A percentile compares a stretch with the other conserved stretches of the same genome.
Evolutionary conservation across 768 basidiomycete species (phyloP).

Genomic region (Lactarius indigo): DNA sequence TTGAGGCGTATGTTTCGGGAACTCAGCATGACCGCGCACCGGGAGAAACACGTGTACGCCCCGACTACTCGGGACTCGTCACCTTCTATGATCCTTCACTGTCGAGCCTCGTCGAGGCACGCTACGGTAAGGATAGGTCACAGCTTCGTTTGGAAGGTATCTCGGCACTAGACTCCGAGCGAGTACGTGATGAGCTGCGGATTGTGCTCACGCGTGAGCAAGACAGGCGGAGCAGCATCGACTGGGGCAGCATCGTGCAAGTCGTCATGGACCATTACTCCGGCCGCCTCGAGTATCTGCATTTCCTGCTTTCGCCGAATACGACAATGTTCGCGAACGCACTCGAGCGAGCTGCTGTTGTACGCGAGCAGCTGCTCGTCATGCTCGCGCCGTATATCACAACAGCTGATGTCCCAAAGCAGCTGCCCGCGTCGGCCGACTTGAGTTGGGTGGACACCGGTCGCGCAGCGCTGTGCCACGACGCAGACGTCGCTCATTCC

Average conservation of each 20-base stretch:
- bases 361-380: slow-evolving; percentile 20
- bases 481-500: slow-evolving; percentile 7
- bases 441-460: slow-evolving; percentile 20
- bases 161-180: slow-evolving; percentile 29
- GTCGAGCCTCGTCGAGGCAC: slow-evolving; percentile 35
- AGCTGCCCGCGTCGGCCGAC: slow-evolving; percentile 1
- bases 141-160: slow-evolving; percentile 38
- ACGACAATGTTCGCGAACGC: slow-evolving; percentile 1
- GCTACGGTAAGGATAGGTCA: slow-evolving; percentile 34
- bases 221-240: slow-evolving; percentile 33
- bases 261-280: slow-evolving; percentile 41
- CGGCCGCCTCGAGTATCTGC: slow-evolving; percentile 40
- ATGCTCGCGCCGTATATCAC: slow-evolving; percentile 34
- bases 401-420: slow-evolving; percentile 14
- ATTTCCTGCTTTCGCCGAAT: slow-evolving; percentile 34
- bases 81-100: slow-evolving; percentile 43
- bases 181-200: slow-evolving; percentile 26
- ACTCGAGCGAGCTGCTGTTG: slow-evolving; percentile 1
- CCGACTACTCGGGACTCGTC: slow-evolving; percentile 41
- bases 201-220: slow-evolving; percentile 27
- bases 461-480: slow-evolving; percentile 22
- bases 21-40: slow-evolving; percentile 42
- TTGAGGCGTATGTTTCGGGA: slow-evolving; percentile 35
- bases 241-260: slow-evolving; percentile 41
- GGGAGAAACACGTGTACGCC: slow-evolving; percentile 41